A percentile compares a stretch with the other conserved stretches of the same genome.
phyloP scores from a whole-genome alignment of 345 rosid genomes.

The Arabis hirsuta region DNA sequence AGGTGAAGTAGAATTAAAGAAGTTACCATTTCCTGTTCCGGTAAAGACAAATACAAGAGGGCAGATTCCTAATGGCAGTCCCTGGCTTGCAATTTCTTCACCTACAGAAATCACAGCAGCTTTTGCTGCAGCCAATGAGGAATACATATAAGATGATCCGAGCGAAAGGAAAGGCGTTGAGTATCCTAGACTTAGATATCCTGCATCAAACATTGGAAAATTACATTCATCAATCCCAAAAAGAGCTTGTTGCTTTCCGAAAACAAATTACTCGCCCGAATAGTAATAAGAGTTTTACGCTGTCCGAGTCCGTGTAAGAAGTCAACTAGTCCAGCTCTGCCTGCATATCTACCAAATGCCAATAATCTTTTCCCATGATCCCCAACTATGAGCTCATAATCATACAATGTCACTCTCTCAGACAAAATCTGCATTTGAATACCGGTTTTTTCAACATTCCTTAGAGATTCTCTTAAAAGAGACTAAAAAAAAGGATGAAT shows the following conservation, averaged over 20 bases:
- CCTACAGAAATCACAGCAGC: conserved; percentile 82
- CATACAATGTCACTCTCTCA: conserved; percentile 73
- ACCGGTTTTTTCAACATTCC: conserved; percentile 3
- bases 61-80: conserved; percentile 78
- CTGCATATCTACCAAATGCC: conserved; percentile 92
- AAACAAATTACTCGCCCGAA: conserved; percentile 11
- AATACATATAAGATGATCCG: conserved; percentile 80
- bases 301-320: conserved; percentile 82
- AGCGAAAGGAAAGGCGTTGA: conserved; percentile 82
- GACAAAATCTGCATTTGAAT: conserved; percentile 59
- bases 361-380: conserved; percentile 74
- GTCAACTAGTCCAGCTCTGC: conserved; percentile 91
- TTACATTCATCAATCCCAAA: background rate
- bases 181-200: conserved; percentile 78
- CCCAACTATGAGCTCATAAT: conserved; percentile 82
- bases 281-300: conserved; percentile 53
- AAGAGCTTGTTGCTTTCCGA: background rate
- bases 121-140: conserved; percentile 88
- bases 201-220: conserved; percentile 47
- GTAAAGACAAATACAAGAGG: conserved; percentile 85
- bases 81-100: conserved; percentile 79
- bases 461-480: background rate
- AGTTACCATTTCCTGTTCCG: conserved; percentile 75
- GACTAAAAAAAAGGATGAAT: background rate
- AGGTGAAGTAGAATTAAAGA: background rate